Base-by-base conservation (phyloP, 1,284 basidiomycete genomes). In the Rhodotorula sp. region DNA sequence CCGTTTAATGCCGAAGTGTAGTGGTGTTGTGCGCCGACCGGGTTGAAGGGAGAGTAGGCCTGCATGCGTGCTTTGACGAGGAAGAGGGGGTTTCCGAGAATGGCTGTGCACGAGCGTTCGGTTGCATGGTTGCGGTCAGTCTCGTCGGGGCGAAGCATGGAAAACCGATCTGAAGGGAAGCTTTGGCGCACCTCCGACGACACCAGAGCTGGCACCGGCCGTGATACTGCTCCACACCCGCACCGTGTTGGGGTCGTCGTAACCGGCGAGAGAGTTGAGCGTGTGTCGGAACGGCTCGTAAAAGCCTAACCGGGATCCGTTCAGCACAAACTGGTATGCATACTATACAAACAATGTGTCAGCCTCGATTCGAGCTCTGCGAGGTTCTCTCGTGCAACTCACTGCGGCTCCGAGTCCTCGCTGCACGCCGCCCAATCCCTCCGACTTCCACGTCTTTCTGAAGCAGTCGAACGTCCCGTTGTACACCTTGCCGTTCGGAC, bases 1-100 rank as follows among this genome's bases (percentile, higher is more conserved):
- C 94, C 95, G 78, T 95, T 85, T 62, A 89, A 86, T 0, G 90
- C 89, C 77, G 82, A 89, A 76, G 88, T 91, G 84, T 99, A 99
- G 78, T 92, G 82, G 81, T 95, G 94, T 78, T 97, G 94, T 22
- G 93, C 86, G 66, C 94, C 95, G 69, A 97, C 92, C 22, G 95
- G 95, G n/a, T 96, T 84, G 46, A 88, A 87, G 26, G 94, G 92
- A 1, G 93, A 95, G 82, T 93, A 96, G 45, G 93, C 94, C 84
- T 99, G 95, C 88, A 98, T 95, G 59, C 95, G 87, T 12, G 95
- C 95, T 83, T 99, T 99, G 80, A 99, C 88, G 62, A 99, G 84
- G 83, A 96, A 99, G 24, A 99, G 84, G 0, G 96, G 95, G 78
- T 95, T 98, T 60, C 95, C 95, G 48, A 96, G 83, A 51, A 88